Base-by-base conservation (phyloP, 306 rosid species). In the Citrullus mucosospermus region DNA sequence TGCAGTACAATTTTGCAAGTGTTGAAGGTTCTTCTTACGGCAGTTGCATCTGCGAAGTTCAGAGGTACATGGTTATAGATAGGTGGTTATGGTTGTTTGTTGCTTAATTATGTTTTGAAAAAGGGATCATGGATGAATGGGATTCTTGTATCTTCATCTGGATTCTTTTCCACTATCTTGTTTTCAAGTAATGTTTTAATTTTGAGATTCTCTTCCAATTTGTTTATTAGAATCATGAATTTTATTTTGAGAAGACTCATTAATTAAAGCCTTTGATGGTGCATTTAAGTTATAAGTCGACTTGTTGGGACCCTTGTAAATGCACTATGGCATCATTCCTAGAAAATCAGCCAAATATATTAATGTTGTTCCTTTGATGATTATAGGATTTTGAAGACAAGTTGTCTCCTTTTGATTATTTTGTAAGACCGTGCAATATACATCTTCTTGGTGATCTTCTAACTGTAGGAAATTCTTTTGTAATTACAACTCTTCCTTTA, bases 1-100 rank as follows among this genome's bases (percentile, higher is more conserved):
- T 88, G 93, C 97, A 96, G 99, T 83, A 93, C 99, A 30, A 84
- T 91, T 87, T 88, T 96, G 84, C 99, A 96, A 90, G 99, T 96
- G 89, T 85, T 96, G 90, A 96, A 96, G 89, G 99, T 93, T 80
- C 98, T 96, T 79, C 98, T 96, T 83, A 96, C 98, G 63, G 97
- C 98, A 9, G 99, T 93, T 84, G 96, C 99, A 76, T 96, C 99
- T 80, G 66, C 96, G 66, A 96, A 91, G 87, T 96, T 96, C 82
- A 88, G 99, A 93, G 98, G 99, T 96, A 88, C 76, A 46, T 46
- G 36, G 20, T 25, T 70, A 46, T 44, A 43, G 34, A 70, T 69
- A 69, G 75, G 55, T 46, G 56, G 34, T 9, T 32, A 74, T 30
- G 0, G n/a, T 53, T 48, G 77, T 11, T 72, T 53, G 62, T 74